Evolutionary conservation across 352 stramenopile genomes (phyloP).

Genomic region (Paralagenidium karlingii): DNA sequence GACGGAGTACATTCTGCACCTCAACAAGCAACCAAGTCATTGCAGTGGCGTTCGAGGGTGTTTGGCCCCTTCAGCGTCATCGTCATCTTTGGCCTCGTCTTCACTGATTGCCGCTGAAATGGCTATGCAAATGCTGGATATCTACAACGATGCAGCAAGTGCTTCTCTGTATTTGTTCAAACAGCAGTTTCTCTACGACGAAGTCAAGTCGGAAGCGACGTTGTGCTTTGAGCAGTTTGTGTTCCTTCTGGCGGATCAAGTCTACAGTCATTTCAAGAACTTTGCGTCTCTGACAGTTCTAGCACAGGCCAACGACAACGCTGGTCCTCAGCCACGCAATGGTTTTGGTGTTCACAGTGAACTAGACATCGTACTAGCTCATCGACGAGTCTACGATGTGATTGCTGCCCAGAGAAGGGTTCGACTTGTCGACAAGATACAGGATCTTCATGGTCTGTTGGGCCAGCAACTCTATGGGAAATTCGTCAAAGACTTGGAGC

Average conservation of each 20-base stretch:
- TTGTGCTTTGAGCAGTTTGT: slow-evolving; percentile 72
- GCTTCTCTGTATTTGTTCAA: slow-evolving; percentile 32
- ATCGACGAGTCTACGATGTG: slow-evolving; percentile 24
- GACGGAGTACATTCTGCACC: slow-evolving; percentile 35
- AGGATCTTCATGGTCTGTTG: slow-evolving; percentile 47
- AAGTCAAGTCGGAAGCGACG: slow-evolving; percentile 71
- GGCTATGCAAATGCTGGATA: slow-evolving; percentile 48
- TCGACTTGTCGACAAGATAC: slow-evolving; percentile 47
- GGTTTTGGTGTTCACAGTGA: not conserved
- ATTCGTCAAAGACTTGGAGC: slow-evolving; percentile 35
- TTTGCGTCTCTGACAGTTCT: too few species aligned
- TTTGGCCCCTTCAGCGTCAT: too few species aligned
- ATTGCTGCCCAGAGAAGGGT: too few species aligned
- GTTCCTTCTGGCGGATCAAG: slow-evolving; percentile 41
- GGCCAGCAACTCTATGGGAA: slow-evolving; percentile 31
- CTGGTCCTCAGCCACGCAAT: slow-evolving; percentile 2
- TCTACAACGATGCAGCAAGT: slow-evolving; percentile 77
- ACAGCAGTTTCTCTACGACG: slow-evolving; percentile 62
- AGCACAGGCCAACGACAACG: too few species aligned
- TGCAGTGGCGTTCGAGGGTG: slow-evolving; percentile 4
- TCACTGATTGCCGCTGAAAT: slow-evolving; percentile 11
- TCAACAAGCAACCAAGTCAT: too few species aligned
- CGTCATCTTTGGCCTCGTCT: slow-evolving; percentile 5
- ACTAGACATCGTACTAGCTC: slow-evolving; percentile 4
- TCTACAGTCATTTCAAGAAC: slow-evolving; percentile 54